Percentiles rank a stretch among this genome's conserved stretches.
These are phyloP conservation scores for Protomyces inundatus DNA, from an alignment of 1,139 yeast genomes.

Conservation along the genomic window DNA sequence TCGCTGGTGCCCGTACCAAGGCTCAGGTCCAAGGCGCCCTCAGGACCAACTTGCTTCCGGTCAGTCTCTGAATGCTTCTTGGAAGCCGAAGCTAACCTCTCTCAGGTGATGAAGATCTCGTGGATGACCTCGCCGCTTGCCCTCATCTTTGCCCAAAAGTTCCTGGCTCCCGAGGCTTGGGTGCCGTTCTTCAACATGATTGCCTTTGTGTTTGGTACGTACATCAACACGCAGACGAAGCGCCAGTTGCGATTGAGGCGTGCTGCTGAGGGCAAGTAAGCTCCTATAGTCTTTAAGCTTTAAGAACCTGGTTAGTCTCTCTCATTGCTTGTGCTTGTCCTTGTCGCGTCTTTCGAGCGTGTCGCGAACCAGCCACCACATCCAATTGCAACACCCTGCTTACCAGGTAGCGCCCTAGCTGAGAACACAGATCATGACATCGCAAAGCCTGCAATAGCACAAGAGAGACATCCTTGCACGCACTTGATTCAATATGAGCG, in stretches of 20 bases:
- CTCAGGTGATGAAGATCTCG: constrained; percentile 48
- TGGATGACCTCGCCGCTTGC: constrained; percentile 61
- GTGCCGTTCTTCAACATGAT: constrained; percentile 73
- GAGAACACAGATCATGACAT: no score
- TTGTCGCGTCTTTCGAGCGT: no score
- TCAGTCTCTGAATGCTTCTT: constrained; percentile 33
- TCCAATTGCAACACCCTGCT: no score
- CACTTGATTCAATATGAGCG: not conserved
- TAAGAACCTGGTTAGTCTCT: no score
- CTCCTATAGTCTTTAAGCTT: no score
- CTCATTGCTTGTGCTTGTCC: no score
- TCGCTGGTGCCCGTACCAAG: constrained; percentile 41
- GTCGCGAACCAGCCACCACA: no score
- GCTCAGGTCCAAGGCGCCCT: constrained; percentile 43
- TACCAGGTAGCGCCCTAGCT: no score
- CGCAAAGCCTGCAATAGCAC: no score
- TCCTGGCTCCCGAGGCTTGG: constrained; percentile 71
- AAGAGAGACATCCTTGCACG: not conserved
- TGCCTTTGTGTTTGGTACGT: constrained; percentile 48
- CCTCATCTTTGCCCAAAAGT: constrained; percentile 67
- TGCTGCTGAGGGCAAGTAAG: constrained; percentile 8
- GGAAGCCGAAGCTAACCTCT: not conserved
- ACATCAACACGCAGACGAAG: constrained; percentile 25
- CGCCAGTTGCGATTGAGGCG: constrained; percentile 19
- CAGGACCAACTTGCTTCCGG: constrained; percentile 50